phyloP scores from a whole-genome alignment of 495 filamentous ascomycete species.

The Xylaria nigripes region DNA sequence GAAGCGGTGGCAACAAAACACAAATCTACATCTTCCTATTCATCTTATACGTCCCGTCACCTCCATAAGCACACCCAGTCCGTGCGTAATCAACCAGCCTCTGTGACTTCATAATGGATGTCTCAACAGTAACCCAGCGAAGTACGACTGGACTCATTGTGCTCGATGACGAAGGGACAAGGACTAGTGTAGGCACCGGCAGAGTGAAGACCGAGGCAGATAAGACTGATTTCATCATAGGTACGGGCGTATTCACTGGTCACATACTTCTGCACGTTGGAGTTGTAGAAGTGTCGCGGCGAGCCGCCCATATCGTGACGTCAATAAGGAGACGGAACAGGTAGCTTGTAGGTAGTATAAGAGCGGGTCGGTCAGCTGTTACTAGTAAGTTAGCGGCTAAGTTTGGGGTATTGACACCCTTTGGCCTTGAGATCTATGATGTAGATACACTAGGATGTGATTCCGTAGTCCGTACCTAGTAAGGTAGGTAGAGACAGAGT shows the following conservation, averaged over 20 bases:
- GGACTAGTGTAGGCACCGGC: background rate
- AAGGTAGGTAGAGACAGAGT: no score
- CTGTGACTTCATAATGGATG: background rate
- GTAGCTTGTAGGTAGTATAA: no score
- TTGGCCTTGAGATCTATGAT: no score
- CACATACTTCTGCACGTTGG: background rate
- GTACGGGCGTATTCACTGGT: background rate
- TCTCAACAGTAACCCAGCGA: background rate
- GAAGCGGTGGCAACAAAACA: background rate
- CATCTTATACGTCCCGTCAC: background rate
- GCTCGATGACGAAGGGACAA: background rate
- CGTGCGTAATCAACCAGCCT: background rate
- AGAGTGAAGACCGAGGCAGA: background rate
- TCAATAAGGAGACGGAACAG: background rate
- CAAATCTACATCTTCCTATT: background rate
- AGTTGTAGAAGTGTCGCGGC: background rate
- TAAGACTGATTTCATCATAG: background rate
- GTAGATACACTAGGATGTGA: no score
- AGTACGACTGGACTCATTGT: background rate
- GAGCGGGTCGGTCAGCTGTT: background rate
- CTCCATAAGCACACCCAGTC: background rate
- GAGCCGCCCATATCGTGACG: background rate
- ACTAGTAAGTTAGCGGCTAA: no score
- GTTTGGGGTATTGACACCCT: no score
- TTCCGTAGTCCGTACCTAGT: no score